Evolutionary conservation across 1,284 basidiomycete species (phyloP).

Genomic region (Marasmius tenuissimus): DNA sequence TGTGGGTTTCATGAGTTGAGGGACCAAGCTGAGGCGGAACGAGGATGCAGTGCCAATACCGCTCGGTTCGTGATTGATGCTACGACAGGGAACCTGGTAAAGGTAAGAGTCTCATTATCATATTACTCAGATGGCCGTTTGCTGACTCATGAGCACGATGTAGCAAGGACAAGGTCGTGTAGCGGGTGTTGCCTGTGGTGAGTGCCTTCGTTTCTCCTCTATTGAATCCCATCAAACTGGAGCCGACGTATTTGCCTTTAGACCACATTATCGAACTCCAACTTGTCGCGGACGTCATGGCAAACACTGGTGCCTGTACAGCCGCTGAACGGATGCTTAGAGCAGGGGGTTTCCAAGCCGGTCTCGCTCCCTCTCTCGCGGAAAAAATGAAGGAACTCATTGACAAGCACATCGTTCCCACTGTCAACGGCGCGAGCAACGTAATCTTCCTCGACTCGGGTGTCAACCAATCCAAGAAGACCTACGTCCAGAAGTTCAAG

Average conservation of each 20-base stretch:
- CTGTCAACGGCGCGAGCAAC: background rate
- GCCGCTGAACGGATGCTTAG: background rate
- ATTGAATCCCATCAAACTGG: background rate
- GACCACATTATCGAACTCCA: background rate
- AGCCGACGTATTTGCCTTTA: background rate
- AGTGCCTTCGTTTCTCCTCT: background rate
- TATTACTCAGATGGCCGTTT: background rate
- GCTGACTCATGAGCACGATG: background rate
- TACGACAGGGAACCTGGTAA: background rate
- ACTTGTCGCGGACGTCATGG: background rate
- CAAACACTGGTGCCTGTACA: background rate
- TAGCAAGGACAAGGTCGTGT: background rate
- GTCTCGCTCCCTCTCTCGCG: background rate
- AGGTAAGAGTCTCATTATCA: background rate
- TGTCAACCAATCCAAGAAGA: background rate
- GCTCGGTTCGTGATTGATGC: background rate
- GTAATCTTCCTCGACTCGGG: background rate
- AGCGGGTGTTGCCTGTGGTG: background rate
- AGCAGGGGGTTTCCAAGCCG: background rate
- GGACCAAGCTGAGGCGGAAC: background rate
- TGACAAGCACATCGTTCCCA: background rate
- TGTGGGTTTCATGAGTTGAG: background rate
- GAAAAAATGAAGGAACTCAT: background rate
- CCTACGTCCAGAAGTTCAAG: background rate
- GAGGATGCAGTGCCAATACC: background rate